Percentiles rank a stretch among this genome's conserved stretches.
phyloP scores from a whole-genome alignment of 75 land plant genomes.

The Cupressus sempervirens region DNA sequence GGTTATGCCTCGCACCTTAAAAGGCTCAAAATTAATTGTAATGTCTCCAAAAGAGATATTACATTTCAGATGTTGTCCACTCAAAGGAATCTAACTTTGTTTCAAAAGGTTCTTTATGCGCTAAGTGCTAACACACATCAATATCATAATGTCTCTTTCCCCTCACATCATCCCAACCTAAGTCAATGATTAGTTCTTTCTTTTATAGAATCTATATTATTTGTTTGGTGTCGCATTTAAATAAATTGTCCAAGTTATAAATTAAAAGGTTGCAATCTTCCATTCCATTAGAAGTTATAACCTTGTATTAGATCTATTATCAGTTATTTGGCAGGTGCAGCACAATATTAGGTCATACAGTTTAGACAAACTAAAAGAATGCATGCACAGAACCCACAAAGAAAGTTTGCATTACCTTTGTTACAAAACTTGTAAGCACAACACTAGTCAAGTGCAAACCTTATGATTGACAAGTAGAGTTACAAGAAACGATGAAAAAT shows the following conservation, averaged over 20 bases:
- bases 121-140: too few species aligned
- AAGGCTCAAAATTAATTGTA: background rate
- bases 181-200: too few species aligned
- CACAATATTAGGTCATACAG: too few species aligned
- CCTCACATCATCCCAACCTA: background rate
- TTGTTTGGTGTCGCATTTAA: too few species aligned
- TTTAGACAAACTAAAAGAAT: too few species aligned
- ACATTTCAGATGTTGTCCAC: background rate
- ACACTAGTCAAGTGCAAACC: background rate
- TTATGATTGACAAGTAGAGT: background rate
- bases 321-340: too few species aligned
- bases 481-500: background rate
- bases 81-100: background rate
- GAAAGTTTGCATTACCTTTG: background rate
- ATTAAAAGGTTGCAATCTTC: too few species aligned
- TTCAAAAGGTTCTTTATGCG: background rate
- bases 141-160: background rate
- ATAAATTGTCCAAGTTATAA: too few species aligned
- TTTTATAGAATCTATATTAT: too few species aligned
- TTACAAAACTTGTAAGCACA: background rate
- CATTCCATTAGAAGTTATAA: too few species aligned
- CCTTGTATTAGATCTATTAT: too few species aligned
- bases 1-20: background rate
- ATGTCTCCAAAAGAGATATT: background rate
- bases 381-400: too few species aligned